Conservation (phyloP, 2,329 filamentous ascomycete genomes). For the Fusarium humuli region DNA sequence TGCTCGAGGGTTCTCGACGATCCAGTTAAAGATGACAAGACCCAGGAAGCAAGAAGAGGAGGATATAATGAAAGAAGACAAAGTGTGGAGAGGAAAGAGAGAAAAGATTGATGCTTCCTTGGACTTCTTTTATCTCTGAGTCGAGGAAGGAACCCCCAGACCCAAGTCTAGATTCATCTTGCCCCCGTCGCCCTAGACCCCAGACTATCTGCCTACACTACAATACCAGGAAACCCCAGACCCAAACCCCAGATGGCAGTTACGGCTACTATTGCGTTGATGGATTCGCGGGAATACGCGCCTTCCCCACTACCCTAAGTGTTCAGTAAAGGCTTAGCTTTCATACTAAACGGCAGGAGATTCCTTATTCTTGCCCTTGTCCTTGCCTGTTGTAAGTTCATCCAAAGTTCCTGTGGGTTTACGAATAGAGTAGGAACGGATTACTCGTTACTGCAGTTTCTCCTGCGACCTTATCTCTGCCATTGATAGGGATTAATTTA, state of each 20-base stretch:
- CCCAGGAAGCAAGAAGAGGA: not conserved
- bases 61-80: constrained; percentile 11
- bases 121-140: constrained; percentile 37
- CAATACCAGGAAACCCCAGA: constrained; percentile 18
- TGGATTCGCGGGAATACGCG: constrained; percentile 2
- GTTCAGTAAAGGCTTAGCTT: constrained; percentile 2
- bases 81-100: constrained; percentile 13
- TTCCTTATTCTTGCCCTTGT: not conserved
- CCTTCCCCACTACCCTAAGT: constrained; percentile 26
- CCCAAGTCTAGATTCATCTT: constrained; percentile 13
- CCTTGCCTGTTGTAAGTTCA: not conserved
- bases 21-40: constrained; percentile 1
- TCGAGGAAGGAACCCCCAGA: constrained; percentile 20
- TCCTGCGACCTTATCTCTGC: not conserved
- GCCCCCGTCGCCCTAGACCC: constrained; percentile 27
- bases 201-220: constrained; percentile 13
- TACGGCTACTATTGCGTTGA: constrained; percentile 10
- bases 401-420: not conserved
- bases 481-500: constrained; percentile 2
- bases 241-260: constrained; percentile 28
- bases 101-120: constrained; percentile 12
- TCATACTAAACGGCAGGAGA: not conserved
- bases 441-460: not conserved
- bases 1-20: not conserved
- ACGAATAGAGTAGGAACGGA: not conserved